A percentile compares a stretch with the other conserved stretches of the same genome.
These are phyloP conservation scores for Suhomyces guaymorum DNA, from an alignment of 1,139 yeast species.

Conservation along the genomic window DNA sequence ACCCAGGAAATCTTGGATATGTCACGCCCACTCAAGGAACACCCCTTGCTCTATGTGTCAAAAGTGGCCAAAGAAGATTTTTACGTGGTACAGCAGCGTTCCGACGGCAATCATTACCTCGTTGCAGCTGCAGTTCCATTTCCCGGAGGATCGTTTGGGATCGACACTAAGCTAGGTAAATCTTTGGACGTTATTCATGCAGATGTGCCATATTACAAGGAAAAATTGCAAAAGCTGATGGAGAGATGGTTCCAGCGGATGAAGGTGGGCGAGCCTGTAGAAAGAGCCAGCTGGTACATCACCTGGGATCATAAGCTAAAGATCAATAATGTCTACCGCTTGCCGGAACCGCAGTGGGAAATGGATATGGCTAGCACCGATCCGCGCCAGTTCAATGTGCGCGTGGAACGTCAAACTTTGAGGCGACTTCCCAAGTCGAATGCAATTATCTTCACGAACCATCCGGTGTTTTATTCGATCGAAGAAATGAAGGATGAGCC, in stretches of 20 bases:
- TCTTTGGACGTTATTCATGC: conserved; percentile 64
- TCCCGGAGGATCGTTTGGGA: conserved; percentile 75
- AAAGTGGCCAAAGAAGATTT: conserved; percentile 76
- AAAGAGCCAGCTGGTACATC: conserved; percentile 75
- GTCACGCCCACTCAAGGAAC: conserved; percentile 58
- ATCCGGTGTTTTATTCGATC: conserved; percentile 66
- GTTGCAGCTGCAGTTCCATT: conserved; percentile 77
- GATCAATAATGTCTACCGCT: conserved; percentile 55
- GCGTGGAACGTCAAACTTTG: conserved; percentile 59
- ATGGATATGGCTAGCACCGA: conserved; percentile 35
- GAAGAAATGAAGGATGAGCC: conserved; percentile 83
- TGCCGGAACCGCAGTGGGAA: conserved; percentile 36
- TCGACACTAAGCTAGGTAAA: conserved; percentile 57
- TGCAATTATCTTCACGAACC: conserved; percentile 60
- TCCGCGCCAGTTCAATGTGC: conserved; percentile 51
- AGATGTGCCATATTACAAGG: conserved; percentile 71
- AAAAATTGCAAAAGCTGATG: conserved; percentile 68
- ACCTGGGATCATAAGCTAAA: conserved; percentile 69
- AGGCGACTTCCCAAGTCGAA: conserved; percentile 49
- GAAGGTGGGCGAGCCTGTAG: conserved; percentile 62
- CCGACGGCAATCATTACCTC: conserved; percentile 60
- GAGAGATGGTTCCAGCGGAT: conserved; percentile 69
- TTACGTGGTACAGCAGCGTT: conserved; percentile 56
- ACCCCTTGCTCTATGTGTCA: conserved; percentile 63
- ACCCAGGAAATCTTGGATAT: conserved; percentile 64